Conservation (phyloP, 768 basidiomycete genomes). For the Trametes sanguinea region DNA sequence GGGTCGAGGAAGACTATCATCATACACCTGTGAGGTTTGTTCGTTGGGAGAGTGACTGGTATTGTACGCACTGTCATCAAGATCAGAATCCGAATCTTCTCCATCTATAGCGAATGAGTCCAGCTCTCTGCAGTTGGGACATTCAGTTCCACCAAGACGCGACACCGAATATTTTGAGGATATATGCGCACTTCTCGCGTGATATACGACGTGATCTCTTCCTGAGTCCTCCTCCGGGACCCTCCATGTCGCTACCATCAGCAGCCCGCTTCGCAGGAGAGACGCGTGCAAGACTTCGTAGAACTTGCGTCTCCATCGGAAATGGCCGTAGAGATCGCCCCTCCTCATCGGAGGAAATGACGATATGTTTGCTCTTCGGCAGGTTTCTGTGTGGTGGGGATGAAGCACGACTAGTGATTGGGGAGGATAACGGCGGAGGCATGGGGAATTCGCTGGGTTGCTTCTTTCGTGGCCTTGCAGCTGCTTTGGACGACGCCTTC, state of each 20-base stretch:
- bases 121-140: slow-evolving; percentile 4
- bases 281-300: slow-evolving; percentile 39
- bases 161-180: background rate
- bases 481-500: slow-evolving; percentile 2
- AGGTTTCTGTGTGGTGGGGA: slow-evolving; percentile 5
- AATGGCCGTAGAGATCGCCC: slow-evolving; percentile 37
- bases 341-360: slow-evolving; percentile 15
- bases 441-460: slow-evolving; percentile 5
- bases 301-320: slow-evolving; percentile 50
- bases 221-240: slow-evolving; percentile 19
- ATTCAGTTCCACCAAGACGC: background rate
- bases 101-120: slow-evolving; percentile 19
- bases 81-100: slow-evolving; percentile 19
- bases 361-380: background rate
- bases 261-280: slow-evolving; percentile 38
- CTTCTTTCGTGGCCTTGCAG: background rate
- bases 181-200: slow-evolving; percentile 1
- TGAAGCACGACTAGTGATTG: background rate
- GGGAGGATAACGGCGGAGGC: slow-evolving; percentile 19
- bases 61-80: slow-evolving; percentile 26
- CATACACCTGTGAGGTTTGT: background rate
- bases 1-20: slow-evolving; percentile 54
- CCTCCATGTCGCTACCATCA: slow-evolving; percentile 34
- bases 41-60: background rate
- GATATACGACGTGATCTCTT: background rate